A percentile compares a stretch with the other conserved stretches of the same genome.
Evolutionary conservation across 2,329 filamentous ascomycete genomes (phyloP).

Genomic region (Talaromyces sp.): DNA sequence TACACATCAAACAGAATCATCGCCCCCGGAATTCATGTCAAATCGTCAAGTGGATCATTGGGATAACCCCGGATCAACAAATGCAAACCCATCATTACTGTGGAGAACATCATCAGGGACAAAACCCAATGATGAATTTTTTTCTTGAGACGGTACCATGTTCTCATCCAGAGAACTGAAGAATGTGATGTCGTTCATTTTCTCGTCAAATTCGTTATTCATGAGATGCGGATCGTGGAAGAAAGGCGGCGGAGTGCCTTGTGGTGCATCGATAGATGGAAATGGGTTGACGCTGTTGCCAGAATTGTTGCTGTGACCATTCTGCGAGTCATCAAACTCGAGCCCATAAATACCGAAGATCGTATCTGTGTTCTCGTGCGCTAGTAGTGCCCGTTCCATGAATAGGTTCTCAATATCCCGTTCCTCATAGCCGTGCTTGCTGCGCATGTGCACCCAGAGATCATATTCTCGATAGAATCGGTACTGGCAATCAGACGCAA

Average conservation of each 20-base stretch:
- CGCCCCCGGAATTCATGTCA: neutral
- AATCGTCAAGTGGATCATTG: neutral
- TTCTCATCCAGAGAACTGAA: conserved; percentile 7
- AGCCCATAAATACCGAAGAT: conserved; percentile 35
- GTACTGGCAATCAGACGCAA: conserved; percentile 47
- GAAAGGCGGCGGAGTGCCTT: neutral
- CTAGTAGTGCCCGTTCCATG: conserved; percentile 35
- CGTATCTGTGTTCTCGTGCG: conserved; percentile 18
- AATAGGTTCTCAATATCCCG: conserved; percentile 39
- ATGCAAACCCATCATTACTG: conserved; percentile 29
- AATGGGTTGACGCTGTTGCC: neutral
- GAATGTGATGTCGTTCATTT: conserved; percentile 13
- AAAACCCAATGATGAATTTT: neutral
- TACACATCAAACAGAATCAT: neutral
- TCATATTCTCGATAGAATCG: conserved; percentile 56
- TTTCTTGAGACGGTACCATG: neutral
- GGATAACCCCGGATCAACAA: conserved; percentile 30
- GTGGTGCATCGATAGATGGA: neutral
- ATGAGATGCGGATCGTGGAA: neutral
- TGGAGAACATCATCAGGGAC: conserved; percentile 17
- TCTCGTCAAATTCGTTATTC: conserved; percentile 16
- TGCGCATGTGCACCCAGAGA: conserved; percentile 52
- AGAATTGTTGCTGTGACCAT: neutral
- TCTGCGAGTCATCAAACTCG: conserved; percentile 20
- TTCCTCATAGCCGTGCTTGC: conserved; percentile 37